Evolutionary conservation across 1,284 basidiomycete genomes (phyloP).

Genomic region (Volvariella volvacea): DNA sequence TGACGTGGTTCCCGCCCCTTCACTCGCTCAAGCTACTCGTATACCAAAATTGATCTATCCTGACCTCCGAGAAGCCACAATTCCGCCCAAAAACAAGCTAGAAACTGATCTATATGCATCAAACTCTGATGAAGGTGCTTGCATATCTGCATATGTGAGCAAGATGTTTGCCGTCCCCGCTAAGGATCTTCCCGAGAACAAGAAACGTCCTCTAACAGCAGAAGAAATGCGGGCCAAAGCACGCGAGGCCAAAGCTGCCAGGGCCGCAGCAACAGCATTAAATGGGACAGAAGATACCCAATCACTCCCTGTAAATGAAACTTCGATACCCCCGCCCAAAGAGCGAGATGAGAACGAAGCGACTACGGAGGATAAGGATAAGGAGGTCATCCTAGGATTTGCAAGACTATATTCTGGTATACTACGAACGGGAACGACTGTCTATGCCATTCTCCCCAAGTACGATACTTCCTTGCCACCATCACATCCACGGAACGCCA

Average conservation of each 20-base stretch:
- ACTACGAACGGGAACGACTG: conserved; percentile 56
- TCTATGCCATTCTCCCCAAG: conserved; percentile 86
- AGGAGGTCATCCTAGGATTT: conserved; percentile 83
- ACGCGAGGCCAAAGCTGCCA: conserved; percentile 54
- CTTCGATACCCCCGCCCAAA: conserved; percentile 12
- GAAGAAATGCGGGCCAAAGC: conserved; percentile 82
- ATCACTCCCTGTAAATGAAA: conserved; percentile 13
- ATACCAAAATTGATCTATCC: conserved; percentile 95
- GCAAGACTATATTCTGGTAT: conserved; percentile 91
- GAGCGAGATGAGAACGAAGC: conserved; percentile 8
- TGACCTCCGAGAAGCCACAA: conserved; percentile 50
- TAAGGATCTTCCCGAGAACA: conserved; percentile 82
- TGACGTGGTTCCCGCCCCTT: conserved; percentile 87
- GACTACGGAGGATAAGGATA: conserved; percentile 20
- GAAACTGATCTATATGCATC: conserved; percentile 82
- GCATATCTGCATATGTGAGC: conserved; percentile 86
- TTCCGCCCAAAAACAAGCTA: conserved; percentile 68
- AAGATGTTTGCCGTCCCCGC: conserved; percentile 95
- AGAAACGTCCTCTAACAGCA: conserved; percentile 70
- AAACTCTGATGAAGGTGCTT: conserved; percentile 50
- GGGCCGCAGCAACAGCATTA: conserved; percentile 20
- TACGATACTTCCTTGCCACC: conserved; percentile 70
- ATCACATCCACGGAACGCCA: conserved; percentile 64
- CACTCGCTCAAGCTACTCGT: conserved; percentile 75
- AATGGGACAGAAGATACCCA: conserved; percentile 14